These are phyloP conservation scores for Leishmania turanica DNA, from an alignment of 208 protist species.

Conservation along the genomic window DNA sequence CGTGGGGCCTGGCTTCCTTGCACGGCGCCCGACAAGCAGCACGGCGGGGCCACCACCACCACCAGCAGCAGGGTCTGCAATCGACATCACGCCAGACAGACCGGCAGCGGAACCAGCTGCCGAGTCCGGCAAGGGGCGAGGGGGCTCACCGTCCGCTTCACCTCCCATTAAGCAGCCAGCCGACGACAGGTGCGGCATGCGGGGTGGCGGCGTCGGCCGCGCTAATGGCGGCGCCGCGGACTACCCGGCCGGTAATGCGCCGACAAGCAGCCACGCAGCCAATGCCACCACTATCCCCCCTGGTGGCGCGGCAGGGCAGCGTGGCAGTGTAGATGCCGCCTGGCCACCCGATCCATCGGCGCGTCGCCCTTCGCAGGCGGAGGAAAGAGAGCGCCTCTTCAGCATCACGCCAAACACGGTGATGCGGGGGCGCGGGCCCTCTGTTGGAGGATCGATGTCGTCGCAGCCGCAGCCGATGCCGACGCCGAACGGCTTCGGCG, in stretches of 20 bases:
- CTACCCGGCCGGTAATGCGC: not conserved
- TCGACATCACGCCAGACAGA: conserved; percentile 22
- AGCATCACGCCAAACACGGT: conserved; percentile 28
- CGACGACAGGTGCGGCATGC: not conserved
- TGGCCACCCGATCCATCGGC: conserved; percentile 16
- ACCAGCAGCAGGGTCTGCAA: not conserved
- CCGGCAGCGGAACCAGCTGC: not conserved
- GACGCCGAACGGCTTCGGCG: not conserved
- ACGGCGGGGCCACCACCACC: conserved; percentile 6
- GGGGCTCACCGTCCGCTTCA: conserved; percentile 21
- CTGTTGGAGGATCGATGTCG: not conserved
- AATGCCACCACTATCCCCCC: not conserved
- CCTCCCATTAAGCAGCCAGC: conserved; percentile 17
- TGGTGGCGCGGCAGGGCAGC: not conserved
- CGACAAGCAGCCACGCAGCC: not conserved
- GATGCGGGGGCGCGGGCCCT: conserved; percentile 3
- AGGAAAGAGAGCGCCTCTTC: conserved; percentile 22
- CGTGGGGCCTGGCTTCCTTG: conserved; percentile 57
- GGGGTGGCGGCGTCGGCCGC: not conserved
- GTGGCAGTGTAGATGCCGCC: conserved; percentile 8
- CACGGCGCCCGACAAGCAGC: conserved; percentile 25
- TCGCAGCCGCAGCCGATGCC: not conserved
- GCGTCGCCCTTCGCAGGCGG: conserved; percentile 15
- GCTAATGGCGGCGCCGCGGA: not conserved
- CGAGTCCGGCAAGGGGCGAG: not conserved